Evolutionary conservation across 2,329 filamentous ascomycete genomes (phyloP), one percentile per base, ranked within the genome.

Genomic region (Alternaria panax): DNA sequence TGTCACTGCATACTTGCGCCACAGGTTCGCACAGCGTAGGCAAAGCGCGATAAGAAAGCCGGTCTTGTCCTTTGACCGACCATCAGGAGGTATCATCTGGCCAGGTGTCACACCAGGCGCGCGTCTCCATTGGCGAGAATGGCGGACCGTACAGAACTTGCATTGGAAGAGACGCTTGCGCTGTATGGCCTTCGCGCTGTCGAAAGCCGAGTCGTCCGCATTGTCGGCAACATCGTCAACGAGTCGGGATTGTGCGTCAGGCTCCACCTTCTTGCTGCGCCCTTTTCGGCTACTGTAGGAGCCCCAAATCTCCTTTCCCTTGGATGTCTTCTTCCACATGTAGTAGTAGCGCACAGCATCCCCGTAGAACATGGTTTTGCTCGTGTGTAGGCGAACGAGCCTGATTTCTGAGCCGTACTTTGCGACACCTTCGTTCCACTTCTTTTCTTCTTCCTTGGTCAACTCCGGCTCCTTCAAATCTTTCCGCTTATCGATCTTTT

Each of bases 301-400:
- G 60, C 92, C 92, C 93, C 95, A 97, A 22, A 99, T 88, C 69
- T 95, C 88, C 73, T 87, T 89, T 40, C 95, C 95, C 59, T 90
- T 88, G 2, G 90, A 86, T 0, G 92, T 92, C 79, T 98, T 98
- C 81, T 99, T 99, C 95, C 95, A 99, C 66, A 92, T 92, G 76
- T 99, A 99, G 79, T 98, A 99, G 75, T 91, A 96, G 4, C 95
- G 91, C 25, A 96, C 92, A 62, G 97, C 90, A 59, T 92, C 87
- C 51, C 90, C 88, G 62, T 93, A 88, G 40, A 87, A 88, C 67
- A 95, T 87, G 0, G 90, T 92, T 78, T 92, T 93, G 56, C 72
- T 76, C 71, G 97, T 92, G 76, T 97, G 91, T 67, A 91, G 89
- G 65, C 89, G 92, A 60, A 98, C 90, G 46, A 86, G 86, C 66